Base-by-base conservation (phyloP, 371 early-diverging fungal species). In the Funneliformis caledonium region DNA sequence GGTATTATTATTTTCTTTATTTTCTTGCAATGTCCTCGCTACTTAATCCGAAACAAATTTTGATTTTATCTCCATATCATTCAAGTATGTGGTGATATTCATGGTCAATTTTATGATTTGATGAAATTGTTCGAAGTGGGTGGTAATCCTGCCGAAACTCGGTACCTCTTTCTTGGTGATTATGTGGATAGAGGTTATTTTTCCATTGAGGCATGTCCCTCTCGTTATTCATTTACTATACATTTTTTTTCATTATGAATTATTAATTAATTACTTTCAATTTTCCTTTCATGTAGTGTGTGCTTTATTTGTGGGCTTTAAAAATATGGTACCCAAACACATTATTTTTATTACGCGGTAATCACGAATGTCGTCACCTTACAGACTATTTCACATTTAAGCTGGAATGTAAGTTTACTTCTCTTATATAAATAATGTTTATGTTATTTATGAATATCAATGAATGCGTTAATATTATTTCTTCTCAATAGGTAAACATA, bases 161-260 rank as follows among this genome's bases (percentile, higher is more conserved):
- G 94, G 9, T 97, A 96, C 82, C 89, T 99, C 60, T 99, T 95
- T 82, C 84, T 98, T 82, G 99, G 99, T 7, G 99, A 99, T 86
- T 99, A 99, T 86, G 99, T 99, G 1, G 99, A 99, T 86, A 89
- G 99, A 83, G 99, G 97, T n/a, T 94, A 94, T 82, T 96, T 96
- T 84, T 94, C 94, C 4, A 93, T 95, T 79, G 97, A 97, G 87
- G 92, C 90, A 88, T 77, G 37, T 56, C 31, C 33, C 11, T 33
- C 7, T 31, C 31, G 37, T 12, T 59, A 31, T 65, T 65, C 12
- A 31, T 8, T 31, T n/a, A 4, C 9, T 65, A 65, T 65, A 8
- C 1, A 42, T 31, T 7, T 33, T 42, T 68, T 81, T 6, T 43
- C 22, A n/a, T 69, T 37, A 65, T 9, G 26, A 33, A 45, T 69